Evolutionary conservation across 805 yeast species (phyloP).

Genomic region (Candida sakaeoensis): DNA sequence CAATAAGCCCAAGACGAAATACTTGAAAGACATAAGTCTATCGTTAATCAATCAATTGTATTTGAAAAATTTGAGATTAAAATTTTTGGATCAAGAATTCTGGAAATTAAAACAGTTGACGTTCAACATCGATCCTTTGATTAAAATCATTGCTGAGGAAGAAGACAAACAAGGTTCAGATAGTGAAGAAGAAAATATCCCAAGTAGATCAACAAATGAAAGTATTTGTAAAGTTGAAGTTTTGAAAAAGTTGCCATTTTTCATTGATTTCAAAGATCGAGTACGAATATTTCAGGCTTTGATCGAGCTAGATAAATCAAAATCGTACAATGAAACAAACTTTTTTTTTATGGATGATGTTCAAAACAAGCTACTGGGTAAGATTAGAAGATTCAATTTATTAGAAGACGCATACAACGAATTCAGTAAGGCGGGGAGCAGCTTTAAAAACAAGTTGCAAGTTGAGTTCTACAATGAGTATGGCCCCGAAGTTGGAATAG

Average conservation of each 20-base stretch:
- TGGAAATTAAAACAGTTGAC: conserved; percentile 46
- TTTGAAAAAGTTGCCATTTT: conserved; percentile 67
- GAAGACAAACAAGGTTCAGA: conserved; percentile 30
- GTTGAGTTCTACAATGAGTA: conserved; percentile 70
- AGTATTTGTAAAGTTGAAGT: conserved; percentile 41
- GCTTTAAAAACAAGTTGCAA: conserved; percentile 55
- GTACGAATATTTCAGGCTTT: conserved; percentile 69
- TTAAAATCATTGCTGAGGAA: conserved; percentile 37
- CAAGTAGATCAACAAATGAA: conserved; percentile 8
- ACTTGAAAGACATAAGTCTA: conserved; percentile 37
- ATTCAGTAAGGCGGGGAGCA: conserved; percentile 49
- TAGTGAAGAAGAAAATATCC: conserved; percentile 12
- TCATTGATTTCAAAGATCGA: conserved; percentile 70
- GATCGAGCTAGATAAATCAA: conserved; percentile 50
- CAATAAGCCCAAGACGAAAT: conserved; percentile 17
- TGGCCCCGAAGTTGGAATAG: conserved; percentile 81
- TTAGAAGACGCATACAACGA: conserved; percentile 69
- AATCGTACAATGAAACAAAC: conserved; percentile 8
- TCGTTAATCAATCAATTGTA: conserved; percentile 61
- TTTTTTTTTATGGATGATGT: conserved; percentile 6
- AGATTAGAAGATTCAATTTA: conserved; percentile 65
- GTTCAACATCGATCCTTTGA: conserved; percentile 34
- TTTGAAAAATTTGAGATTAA: conserved; percentile 59
- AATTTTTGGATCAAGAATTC: conserved; percentile 44
- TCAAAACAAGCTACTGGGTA: conserved; percentile 36